Conservation (phyloP, 495 filamentous ascomycete species). For the Pyrenula aspistea region DNA sequence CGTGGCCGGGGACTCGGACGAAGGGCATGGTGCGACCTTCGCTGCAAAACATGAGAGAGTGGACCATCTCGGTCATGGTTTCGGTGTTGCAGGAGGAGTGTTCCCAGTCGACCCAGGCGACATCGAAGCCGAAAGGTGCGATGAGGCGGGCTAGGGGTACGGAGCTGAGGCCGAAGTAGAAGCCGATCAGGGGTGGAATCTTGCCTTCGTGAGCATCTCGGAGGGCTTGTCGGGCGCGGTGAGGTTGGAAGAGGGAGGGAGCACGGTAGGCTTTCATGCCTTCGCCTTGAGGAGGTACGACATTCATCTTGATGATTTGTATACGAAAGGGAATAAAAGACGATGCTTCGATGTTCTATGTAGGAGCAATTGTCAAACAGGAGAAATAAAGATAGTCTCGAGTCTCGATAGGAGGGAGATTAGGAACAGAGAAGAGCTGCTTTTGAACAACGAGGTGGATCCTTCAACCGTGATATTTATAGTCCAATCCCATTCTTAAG, state of each 20-base stretch:
- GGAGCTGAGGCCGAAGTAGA: slow-evolving; percentile 23
- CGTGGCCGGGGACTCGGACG: slow-evolving; percentile 30
- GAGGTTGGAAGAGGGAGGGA: slow-evolving; percentile 30
- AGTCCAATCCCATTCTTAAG: too few relatives aligned
- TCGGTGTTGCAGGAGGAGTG: slow-evolving; percentile 27
- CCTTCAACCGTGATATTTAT: too few relatives aligned
- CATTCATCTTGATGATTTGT: neutral
- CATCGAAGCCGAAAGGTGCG: slow-evolving; percentile 25
- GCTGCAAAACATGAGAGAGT: slow-evolving; percentile 27
- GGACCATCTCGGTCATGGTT: slow-evolving; percentile 35
- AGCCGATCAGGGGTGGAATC: slow-evolving; percentile 26
- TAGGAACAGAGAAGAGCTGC: neutral
- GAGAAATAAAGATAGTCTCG: too few relatives aligned
- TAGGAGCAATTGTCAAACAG: too few relatives aligned
- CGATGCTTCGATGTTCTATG: too few relatives aligned
- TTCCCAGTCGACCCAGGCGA: slow-evolving; percentile 33
- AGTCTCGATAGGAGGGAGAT: neutral
- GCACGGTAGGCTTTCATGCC: slow-evolving; percentile 25
- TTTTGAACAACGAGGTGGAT: too few relatives aligned
- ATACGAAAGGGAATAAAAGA: too few relatives aligned
- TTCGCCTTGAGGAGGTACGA: neutral
- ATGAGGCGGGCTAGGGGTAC: slow-evolving; percentile 20
- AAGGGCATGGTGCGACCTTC: slow-evolving; percentile 25
- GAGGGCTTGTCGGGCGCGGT: slow-evolving; percentile 27
- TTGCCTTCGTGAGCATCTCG: slow-evolving; percentile 28